Percentiles rank a stretch among this genome's conserved stretches.
Evolutionary conservation across 176 grass and related monocot genomes (phyloP).

Genomic region (Chloris gayana): DNA sequence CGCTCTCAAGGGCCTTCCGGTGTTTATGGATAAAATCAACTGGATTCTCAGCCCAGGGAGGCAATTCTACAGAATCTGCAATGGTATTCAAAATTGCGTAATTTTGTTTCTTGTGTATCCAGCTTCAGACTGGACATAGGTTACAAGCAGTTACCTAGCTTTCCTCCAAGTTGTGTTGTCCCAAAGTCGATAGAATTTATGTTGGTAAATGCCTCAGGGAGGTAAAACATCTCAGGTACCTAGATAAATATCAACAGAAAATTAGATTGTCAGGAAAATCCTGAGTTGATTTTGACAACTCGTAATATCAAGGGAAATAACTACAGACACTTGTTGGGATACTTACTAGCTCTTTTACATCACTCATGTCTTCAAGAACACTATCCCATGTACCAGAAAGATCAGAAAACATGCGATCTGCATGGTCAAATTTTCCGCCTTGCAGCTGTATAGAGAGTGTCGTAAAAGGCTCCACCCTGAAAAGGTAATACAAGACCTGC

Average conservation of each 20-base stretch:
- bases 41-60: slow-evolving; percentile 88
- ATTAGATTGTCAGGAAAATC: slow-evolving; percentile 25
- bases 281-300: slow-evolving; percentile 21
- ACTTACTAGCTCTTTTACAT: slow-evolving; percentile 98
- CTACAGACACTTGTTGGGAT: slow-evolving; percentile 29
- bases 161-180: slow-evolving; percentile 95
- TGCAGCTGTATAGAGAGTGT: slow-evolving; percentile 95
- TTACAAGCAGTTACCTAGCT: slow-evolving; percentile 64
- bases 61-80: slow-evolving; percentile 93
- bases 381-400: slow-evolving; percentile 93
- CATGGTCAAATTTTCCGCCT: slow-evolving; percentile 99
- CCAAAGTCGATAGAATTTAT: slow-evolving; percentile 93
- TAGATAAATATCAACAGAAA: slow-evolving; percentile 54
- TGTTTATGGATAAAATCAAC: slow-evolving; percentile 99
- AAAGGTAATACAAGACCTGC: slow-evolving; percentile 98
- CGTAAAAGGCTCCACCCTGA: slow-evolving; percentile 97
- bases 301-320: slow-evolving; percentile 26
- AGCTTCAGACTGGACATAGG: slow-evolving; percentile 20
- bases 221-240: slow-evolving; percentile 99
- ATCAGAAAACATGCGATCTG: slow-evolving; percentile 97
- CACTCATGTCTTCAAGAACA: slow-evolving; percentile 98
- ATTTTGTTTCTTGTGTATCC: slow-evolving; percentile 10
- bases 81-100: slow-evolving; percentile 14
- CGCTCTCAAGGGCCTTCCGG: slow-evolving; percentile 93
- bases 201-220: slow-evolving; percentile 88